Percentiles rank a stretch among this genome's conserved stretches.
These are phyloP conservation scores for Pugionium dolabratum DNA, from an alignment of 345 rosid species.

Conservation along the genomic window DNA sequence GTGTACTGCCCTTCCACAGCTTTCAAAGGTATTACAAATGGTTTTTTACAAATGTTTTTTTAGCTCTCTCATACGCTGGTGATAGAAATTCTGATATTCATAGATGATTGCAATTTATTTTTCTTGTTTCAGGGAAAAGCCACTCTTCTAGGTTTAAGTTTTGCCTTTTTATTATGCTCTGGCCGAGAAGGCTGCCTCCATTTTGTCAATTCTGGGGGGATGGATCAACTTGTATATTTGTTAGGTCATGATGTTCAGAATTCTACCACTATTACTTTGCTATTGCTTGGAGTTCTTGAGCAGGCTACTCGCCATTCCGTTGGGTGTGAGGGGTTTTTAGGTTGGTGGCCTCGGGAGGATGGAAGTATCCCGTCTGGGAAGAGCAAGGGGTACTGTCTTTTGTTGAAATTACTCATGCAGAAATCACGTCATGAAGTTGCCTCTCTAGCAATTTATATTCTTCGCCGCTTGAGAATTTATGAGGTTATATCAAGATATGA, in stretches of 20 bases:
- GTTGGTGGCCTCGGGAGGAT: conserved; percentile 98
- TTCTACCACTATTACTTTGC: conserved; percentile 56
- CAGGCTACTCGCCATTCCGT: conserved; percentile 86
- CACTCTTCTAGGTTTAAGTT: conserved; percentile 67
- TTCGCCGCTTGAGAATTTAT: conserved; percentile 82
- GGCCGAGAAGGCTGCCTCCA: conserved; percentile 92
- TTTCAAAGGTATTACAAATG: conserved; percentile 56
- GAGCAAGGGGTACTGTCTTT: conserved; percentile 76
- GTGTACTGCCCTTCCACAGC: conserved; percentile 48
- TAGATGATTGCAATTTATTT: conserved; percentile 34
- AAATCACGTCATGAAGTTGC: conserved; percentile 86
- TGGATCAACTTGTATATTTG: conserved; percentile 65
- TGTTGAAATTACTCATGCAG: conserved; percentile 76
- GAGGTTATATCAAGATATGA: conserved; percentile 93
- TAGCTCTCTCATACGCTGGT: conserved; percentile 20
- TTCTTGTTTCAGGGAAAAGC: conserved; percentile 62
- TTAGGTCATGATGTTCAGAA: conserved; percentile 51
- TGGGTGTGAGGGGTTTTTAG: conserved; percentile 91
- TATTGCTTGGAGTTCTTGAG: conserved; percentile 82
- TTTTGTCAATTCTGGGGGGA: conserved; percentile 77
- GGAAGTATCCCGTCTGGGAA: conserved; percentile 65
- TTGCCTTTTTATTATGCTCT: conserved; percentile 81
- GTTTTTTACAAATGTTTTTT: neutral
- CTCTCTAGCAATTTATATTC: conserved; percentile 71
- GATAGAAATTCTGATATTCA: conserved; percentile 8